These are phyloP conservation scores for Nymphaea colorata DNA, from an alignment of 164 flowering plant genomes.

Conservation along the genomic window DNA sequence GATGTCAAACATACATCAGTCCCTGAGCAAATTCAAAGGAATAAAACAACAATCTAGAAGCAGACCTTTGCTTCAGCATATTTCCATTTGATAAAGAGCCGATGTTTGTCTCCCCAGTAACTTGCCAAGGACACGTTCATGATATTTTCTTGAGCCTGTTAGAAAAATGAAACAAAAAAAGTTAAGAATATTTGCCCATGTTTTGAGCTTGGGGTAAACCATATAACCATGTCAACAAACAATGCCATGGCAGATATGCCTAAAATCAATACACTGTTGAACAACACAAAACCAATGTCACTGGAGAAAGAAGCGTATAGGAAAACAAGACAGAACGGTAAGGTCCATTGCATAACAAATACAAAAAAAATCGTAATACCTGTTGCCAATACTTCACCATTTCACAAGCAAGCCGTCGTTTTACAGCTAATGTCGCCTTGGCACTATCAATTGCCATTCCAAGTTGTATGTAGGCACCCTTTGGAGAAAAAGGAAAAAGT, in stretches of 20 bases:
- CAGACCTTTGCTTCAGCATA: constrained; percentile 86
- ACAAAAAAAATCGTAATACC: constrained; percentile 28
- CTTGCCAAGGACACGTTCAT: constrained; percentile 60
- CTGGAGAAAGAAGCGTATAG: not conserved
- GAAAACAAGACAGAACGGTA: not conserved
- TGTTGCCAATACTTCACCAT: constrained; percentile 98
- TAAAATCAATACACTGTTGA: too few species aligned
- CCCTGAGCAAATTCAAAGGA: too few species aligned
- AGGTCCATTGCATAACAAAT: not conserved
- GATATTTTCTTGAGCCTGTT: constrained; percentile 75
- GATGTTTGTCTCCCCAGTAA: constrained; percentile 96
- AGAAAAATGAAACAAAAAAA: not conserved
- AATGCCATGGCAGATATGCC: too few species aligned
- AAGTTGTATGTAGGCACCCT: constrained; percentile 93
- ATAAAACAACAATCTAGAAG: not conserved
- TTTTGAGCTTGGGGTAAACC: too few species aligned
- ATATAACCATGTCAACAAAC: too few species aligned
- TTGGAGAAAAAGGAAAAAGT: constrained; percentile 1
- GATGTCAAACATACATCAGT: too few species aligned
- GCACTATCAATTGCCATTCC: constrained; percentile 97
- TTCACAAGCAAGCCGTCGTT: constrained; percentile 96
- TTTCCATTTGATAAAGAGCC: constrained; percentile 73
- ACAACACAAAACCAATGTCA: too few species aligned
- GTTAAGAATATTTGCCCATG: too few species aligned
- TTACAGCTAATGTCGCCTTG: constrained; percentile 94